A percentile compares a stretch with the other conserved stretches of the same genome.
phyloP scores from a whole-genome alignment of 2,329 filamentous ascomycete species.

The Calonectria montana region DNA sequence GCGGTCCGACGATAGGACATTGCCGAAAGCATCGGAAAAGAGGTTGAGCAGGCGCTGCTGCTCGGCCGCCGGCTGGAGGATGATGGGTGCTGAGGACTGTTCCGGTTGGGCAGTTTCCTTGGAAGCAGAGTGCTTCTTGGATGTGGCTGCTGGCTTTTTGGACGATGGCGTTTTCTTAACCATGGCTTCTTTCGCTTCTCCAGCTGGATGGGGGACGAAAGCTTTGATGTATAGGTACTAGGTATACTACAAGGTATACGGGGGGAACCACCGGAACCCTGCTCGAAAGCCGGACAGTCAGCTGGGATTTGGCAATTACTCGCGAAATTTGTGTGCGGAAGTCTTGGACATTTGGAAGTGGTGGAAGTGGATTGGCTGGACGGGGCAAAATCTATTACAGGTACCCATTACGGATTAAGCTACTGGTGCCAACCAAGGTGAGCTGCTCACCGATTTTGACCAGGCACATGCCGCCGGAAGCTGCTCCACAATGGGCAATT shows the following conservation, averaged over 20 bases:
- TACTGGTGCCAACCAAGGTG: constrained; percentile 12
- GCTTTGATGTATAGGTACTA: not conserved
- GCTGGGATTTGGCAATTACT: constrained; percentile 2
- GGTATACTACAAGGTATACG: not conserved
- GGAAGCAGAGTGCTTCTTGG: constrained; percentile 28
- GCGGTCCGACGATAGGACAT: constrained; percentile 57
- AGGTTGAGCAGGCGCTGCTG: constrained; percentile 80
- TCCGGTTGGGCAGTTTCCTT: constrained; percentile 12
- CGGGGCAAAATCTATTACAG: constrained; percentile 23
- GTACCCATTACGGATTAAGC: constrained; percentile 11
- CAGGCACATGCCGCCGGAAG: not conserved
- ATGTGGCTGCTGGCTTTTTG: constrained; percentile 32
- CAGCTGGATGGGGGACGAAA: constrained; percentile 5
- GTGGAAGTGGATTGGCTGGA: constrained; percentile 2
- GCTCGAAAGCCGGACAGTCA: not conserved
- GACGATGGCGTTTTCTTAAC: constrained; percentile 37
- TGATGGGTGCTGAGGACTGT: constrained; percentile 14
- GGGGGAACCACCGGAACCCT: not conserved
- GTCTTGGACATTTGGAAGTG: constrained; percentile 4
- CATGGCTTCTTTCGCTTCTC: constrained; percentile 31
- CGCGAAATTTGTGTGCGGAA: constrained; percentile 5
- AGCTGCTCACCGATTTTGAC: constrained; percentile 16
- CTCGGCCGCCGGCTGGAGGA: constrained; percentile 34
- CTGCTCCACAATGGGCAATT: not conserved
- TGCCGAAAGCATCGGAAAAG: constrained; percentile 74